Percentiles rank a stretch among this genome's conserved stretches.
Evolutionary conservation across 768 basidiomycete genomes (phyloP).

Genomic region (Galerina sulciceps): DNA sequence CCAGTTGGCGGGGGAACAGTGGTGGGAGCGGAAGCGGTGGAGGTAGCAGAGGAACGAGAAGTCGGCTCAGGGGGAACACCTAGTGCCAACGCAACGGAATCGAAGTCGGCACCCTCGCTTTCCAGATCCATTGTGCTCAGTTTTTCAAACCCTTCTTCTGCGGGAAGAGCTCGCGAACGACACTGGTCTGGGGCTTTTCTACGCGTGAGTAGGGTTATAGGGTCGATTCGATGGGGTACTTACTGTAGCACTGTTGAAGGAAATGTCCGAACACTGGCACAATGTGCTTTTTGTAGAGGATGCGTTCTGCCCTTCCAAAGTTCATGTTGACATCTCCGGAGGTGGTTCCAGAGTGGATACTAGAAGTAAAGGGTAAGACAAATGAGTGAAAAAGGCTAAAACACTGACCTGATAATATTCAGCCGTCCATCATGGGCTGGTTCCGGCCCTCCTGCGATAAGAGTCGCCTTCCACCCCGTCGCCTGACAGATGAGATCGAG

Average conservation of each 20-base stretch:
- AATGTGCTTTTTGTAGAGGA: neutral
- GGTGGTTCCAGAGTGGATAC: conserved; percentile 4
- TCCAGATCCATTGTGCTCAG: neutral
- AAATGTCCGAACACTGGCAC: neutral
- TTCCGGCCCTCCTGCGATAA: neutral
- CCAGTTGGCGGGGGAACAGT: too few relatives aligned
- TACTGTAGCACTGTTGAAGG: neutral
- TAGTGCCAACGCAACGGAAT: neutral
- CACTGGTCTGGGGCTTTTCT: neutral
- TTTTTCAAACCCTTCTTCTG: neutral
- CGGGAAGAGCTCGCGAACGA: neutral
- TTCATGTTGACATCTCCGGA: conserved; percentile 4
- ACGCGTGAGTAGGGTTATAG: neutral
- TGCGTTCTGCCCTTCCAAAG: neutral
- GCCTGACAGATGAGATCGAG: neutral
- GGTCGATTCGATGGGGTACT: neutral
- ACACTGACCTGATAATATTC: neutral
- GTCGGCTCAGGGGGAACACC: too few relatives aligned
- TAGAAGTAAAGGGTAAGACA: neutral
- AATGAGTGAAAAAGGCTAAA: too few relatives aligned
- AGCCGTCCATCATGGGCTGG: neutral
- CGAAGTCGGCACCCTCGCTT: neutral
- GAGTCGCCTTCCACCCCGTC: neutral
- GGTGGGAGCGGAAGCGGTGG: too few relatives aligned
- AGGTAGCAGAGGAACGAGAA: too few relatives aligned